Evolutionary conservation across 495 filamentous ascomycete genomes (phyloP), one percentile per base, ranked within the genome.

Genomic region (Penicillium taxi): DNA sequence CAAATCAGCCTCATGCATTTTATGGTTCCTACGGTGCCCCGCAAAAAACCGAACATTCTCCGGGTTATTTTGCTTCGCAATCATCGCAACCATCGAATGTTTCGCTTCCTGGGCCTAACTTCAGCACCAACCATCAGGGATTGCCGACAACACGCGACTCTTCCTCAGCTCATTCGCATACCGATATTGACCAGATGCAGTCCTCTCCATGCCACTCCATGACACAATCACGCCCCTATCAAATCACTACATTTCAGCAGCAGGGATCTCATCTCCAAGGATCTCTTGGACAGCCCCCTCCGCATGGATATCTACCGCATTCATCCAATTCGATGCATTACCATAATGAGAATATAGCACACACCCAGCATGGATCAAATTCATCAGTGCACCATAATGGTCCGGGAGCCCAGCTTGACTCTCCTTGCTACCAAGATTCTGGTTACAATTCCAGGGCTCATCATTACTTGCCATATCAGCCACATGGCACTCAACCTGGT

Each of bases 211-310:
- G 18, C 1, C 28, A 44, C 6, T 15, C 45, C 5, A 32, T 41
- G 19, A 39, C 42, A 5, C 39, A 41, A 26, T 37, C 45, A 3
- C 48, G 44, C 20, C 41, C 45, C 4, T 42, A 53, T 4, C 48
- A 53, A 11, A 26, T 8, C 19, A 8, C 15, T 9, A 14, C n/a
- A 3, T 34, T 40, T 11, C 32, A 21, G 9, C 40, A 35, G 14
- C 34, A 28, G 13, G n/a, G 6, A 16, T 22, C 3, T 15, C 33
- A 16, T 27, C 22, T 1, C 1, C 3, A 19, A 6, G 30, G 14
- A 2, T 15, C 17, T 8, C 4, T 20, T 15, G 34, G 12, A 28
- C 28, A 48, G n/a, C 20, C 40, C 39, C 20, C 41, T 1, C 15
- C 30, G n/a, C 39, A 44, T 15, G 42, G 27, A 8, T 52, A 52